Evolutionary conservation across 2,329 filamentous ascomycete species (phyloP).

Genomic region (Trichoderma sp.): DNA sequence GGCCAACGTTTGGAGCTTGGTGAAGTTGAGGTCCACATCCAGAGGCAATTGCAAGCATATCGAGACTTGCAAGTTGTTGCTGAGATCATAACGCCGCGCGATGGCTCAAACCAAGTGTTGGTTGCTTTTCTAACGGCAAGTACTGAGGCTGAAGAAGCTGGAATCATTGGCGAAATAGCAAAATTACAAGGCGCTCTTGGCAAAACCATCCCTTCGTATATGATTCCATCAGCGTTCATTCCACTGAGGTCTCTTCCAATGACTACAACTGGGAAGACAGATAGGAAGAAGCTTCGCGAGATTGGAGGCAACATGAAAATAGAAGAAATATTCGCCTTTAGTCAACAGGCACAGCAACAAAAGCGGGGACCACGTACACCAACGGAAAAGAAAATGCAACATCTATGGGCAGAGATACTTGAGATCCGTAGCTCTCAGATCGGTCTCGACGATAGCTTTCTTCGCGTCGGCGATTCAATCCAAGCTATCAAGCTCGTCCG

Average conservation of each 20-base stretch:
- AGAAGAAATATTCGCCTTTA: neutral
- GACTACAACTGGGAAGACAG: neutral
- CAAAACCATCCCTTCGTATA: conserved; percentile 18
- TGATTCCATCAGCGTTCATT: conserved; percentile 26
- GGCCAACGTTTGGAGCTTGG: conserved; percentile 58
- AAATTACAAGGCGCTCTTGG: neutral
- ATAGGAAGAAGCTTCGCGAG: neutral
- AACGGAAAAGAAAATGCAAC: neutral
- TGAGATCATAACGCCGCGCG: neutral
- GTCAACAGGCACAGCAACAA: neutral
- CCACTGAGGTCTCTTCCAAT: neutral
- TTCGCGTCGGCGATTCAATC: conserved; percentile 5
- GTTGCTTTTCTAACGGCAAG: neutral
- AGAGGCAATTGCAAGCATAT: conserved; percentile 25
- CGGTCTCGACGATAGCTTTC: neutral
- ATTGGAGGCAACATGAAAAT: neutral
- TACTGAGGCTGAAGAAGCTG: neutral
- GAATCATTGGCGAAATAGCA: neutral
- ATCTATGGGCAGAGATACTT: neutral
- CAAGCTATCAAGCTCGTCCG: neutral
- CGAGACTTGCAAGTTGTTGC: neutral
- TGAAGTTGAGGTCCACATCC: conserved; percentile 14
- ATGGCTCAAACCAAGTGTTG: neutral
- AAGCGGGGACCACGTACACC: neutral
- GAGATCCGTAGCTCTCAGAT: neutral